A percentile compares a stretch with the other conserved stretches of the same genome.
Conservation (phyloP, 1,284 basidiomycete species). For the Xerocomus amazonicus region DNA sequence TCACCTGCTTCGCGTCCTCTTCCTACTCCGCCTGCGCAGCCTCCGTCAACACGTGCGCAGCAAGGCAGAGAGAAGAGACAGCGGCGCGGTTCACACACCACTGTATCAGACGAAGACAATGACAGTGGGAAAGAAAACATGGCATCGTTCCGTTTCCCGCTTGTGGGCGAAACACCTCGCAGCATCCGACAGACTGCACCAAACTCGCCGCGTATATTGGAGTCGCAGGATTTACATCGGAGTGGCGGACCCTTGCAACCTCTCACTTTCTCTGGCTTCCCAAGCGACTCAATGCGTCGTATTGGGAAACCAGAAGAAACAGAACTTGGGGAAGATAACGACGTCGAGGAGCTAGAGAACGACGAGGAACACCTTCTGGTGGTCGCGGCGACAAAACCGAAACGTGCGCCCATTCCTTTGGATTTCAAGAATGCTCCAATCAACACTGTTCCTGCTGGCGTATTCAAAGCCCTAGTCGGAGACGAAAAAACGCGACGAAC, state of each 20-base stretch:
- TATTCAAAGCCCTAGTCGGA: conserved; percentile 73
- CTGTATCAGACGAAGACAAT: conserved; percentile 43
- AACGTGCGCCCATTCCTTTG: conserved; percentile 72
- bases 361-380: conserved; percentile 33
- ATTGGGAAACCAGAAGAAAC: conserved; percentile 13
- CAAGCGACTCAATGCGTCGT: conserved; percentile 30
- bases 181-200: conserved; percentile 47
- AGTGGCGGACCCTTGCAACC: conserved; percentile 49
- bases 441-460: conserved; percentile 75
- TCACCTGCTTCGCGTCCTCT: conserved; percentile 34
- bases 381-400: conserved; percentile 43
- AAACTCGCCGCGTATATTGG: conserved; percentile 34
- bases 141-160: conserved; percentile 72
- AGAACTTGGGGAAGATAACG: conserved; percentile 12
- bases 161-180: conserved; percentile 46
- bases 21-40: conserved; percentile 31
- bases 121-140: conserved; percentile 48
- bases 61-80: conserved; percentile 79
- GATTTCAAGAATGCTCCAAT: conserved; percentile 74
- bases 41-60: conserved; percentile 32
- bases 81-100: conserved; percentile 44
- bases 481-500: conserved; percentile 64
- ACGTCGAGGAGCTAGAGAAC: conserved; percentile 25
- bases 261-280: conserved; percentile 62
- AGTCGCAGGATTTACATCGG: conserved; percentile 23